phyloP scores from a whole-genome alignment of 1,139 yeast genomes.

The Pichia sp. region DNA sequence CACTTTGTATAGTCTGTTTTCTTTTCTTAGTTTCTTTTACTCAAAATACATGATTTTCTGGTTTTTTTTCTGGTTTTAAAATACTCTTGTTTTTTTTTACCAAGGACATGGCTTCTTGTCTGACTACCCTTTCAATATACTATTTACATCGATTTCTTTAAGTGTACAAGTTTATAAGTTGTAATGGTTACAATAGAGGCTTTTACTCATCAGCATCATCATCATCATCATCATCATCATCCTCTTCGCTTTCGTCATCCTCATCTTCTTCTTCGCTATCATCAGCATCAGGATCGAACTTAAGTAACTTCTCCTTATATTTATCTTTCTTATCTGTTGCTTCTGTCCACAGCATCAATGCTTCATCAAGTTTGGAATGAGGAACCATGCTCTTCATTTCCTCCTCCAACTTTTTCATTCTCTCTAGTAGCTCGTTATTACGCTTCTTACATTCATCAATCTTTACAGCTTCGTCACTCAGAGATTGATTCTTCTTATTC shows the following conservation, averaged over 20 bases:
- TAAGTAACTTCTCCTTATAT: conserved; percentile 52
- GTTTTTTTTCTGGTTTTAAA: neutral
- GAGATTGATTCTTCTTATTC: neutral
- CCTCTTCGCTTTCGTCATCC: conserved; percentile 14
- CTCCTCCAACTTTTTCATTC: conserved; percentile 13
- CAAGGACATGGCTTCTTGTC: neutral
- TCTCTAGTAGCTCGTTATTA: conserved; percentile 12
- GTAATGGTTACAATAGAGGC: neutral
- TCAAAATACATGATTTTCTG: neutral
- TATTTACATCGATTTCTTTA: neutral
- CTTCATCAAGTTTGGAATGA: conserved; percentile 66
- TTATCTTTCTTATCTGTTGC: conserved; percentile 63
- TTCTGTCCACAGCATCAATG: conserved; percentile 70
- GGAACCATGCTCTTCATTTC: conserved; percentile 40
- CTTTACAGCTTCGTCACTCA: neutral
- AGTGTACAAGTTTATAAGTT: conserved; percentile 1
- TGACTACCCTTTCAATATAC: neutral
- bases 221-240: conserved; percentile 25
- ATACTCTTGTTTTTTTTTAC: neutral
- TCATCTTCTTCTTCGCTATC: conserved; percentile 45
- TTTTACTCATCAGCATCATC: too few species aligned
- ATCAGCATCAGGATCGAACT: conserved; percentile 46
- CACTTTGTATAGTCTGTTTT: neutral
- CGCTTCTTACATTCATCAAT: neutral
- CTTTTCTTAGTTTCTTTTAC: conserved; percentile 1